A percentile compares a stretch with the other conserved stretches of the same genome.
These are phyloP conservation scores for Calonectria henricotiae DNA, from an alignment of 2,329 filamentous ascomycete genomes.

Conservation along the genomic window DNA sequence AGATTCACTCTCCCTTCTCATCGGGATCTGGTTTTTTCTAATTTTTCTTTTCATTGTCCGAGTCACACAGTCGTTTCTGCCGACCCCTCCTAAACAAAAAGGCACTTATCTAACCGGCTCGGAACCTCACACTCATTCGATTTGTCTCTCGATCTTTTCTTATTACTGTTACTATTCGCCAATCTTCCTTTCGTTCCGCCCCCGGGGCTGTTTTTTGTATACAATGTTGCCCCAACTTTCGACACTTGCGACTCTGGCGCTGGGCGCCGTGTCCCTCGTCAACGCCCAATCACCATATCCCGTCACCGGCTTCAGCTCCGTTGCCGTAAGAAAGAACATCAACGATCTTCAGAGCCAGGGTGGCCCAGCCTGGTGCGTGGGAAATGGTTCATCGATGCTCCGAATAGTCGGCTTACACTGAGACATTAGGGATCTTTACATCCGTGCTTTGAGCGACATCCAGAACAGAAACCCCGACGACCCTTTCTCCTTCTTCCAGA, in stretches of 20 bases:
- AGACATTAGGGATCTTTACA: constrained; percentile 66
- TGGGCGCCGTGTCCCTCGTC: constrained; percentile 48
- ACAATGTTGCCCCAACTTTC: constrained; percentile 47
- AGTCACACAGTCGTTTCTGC: constrained; percentile 36
- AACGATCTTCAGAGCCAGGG: constrained; percentile 62
- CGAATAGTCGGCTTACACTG: constrained; percentile 36
- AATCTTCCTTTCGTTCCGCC: constrained; percentile 5
- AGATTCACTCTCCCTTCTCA: constrained; percentile 3
- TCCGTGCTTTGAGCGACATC: constrained; percentile 64
- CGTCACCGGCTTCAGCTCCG: constrained; percentile 61
- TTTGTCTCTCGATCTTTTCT: background rate
- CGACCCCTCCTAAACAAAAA: constrained; percentile 5
- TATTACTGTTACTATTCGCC: background rate
- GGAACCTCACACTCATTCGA: constrained; percentile 22
- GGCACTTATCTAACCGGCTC: background rate
- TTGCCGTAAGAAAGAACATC: constrained; percentile 65
- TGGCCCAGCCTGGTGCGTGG: constrained; percentile 64
- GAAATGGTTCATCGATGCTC: background rate
- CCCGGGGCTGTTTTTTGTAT: constrained; percentile 28
- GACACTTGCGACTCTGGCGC: constrained; percentile 48
- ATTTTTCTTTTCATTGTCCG: constrained; percentile 23
- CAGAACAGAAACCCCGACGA: constrained; percentile 62
- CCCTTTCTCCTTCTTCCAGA: constrained; percentile 67
- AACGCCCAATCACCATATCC: constrained; percentile 51
- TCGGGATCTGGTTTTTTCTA: constrained; percentile 25